These are phyloP conservation scores for Candida adriatica DNA, from an alignment of 805 yeast species.

Conservation along the genomic window DNA sequence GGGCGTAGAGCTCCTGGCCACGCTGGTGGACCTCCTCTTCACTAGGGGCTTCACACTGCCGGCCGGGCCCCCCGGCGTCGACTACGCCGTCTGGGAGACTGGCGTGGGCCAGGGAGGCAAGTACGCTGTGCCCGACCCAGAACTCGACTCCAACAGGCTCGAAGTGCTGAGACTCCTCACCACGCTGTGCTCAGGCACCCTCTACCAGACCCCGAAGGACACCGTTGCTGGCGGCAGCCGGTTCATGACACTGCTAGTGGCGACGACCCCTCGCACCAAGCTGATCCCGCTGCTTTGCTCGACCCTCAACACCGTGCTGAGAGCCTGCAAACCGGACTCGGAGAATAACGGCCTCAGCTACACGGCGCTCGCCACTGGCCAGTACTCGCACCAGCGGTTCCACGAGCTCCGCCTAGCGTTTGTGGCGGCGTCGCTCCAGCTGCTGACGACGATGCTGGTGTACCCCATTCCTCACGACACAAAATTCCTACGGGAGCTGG, in stretches of 20 bases:
- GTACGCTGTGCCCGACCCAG: slow-evolving; percentile 30
- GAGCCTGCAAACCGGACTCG: slow-evolving; percentile 35
- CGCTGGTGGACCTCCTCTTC: slow-evolving; percentile 43
- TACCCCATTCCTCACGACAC: slow-evolving; percentile 56
- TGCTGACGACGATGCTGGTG: slow-evolving; percentile 52
- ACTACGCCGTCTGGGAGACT: slow-evolving; percentile 64
- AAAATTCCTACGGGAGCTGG: slow-evolving; percentile 29
- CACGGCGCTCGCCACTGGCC: slow-evolving; percentile 19
- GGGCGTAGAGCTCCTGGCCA: slow-evolving; percentile 31
- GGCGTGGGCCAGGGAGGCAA: slow-evolving; percentile 51
- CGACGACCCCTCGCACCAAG: slow-evolving; percentile 39
- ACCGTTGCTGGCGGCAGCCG: slow-evolving; percentile 50
- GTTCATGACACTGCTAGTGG: slow-evolving; percentile 49
- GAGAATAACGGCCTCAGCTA: slow-evolving; percentile 40
- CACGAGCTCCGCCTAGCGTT: slow-evolving; percentile 37
- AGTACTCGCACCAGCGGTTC: slow-evolving; percentile 20
- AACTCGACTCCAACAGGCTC: slow-evolving; percentile 55
- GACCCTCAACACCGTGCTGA: slow-evolving; percentile 53
- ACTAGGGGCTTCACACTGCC: slow-evolving; percentile 50
- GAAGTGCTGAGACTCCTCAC: slow-evolving; percentile 60
- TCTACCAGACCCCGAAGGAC: slow-evolving; percentile 41
- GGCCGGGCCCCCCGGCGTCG: slow-evolving; percentile 23
- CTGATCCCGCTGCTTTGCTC: slow-evolving; percentile 56
- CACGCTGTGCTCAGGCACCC: slow-evolving; percentile 51
- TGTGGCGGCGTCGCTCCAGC: slow-evolving; percentile 52